Evolutionary conservation across 2,329 filamentous ascomycete species (phyloP).

Genomic region (Penicillium sumatraense): DNA sequence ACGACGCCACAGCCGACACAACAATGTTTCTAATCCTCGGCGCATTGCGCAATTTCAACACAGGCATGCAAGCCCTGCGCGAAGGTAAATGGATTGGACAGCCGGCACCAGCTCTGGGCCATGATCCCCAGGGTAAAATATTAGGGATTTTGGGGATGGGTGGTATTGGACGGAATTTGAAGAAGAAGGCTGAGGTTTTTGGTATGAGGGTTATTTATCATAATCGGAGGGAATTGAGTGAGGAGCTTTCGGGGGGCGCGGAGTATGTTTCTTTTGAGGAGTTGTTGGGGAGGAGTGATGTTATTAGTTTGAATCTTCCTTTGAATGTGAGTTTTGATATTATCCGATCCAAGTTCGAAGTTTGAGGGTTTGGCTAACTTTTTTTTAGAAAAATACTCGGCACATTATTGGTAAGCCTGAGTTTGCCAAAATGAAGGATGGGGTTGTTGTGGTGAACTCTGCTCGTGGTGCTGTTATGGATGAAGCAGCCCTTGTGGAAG

Average conservation of each 20-base stretch:
- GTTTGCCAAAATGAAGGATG: conserved; percentile 77
- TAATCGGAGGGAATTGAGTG: conserved; percentile 67
- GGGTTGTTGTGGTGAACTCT: conserved; percentile 79
- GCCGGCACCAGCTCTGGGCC: conserved; percentile 62
- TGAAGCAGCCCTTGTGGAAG: conserved; percentile 76
- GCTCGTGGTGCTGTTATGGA: conserved; percentile 82
- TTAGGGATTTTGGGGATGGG: conserved; percentile 86
- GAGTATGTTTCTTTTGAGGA: conserved; percentile 70
- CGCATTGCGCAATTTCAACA: conserved; percentile 74
- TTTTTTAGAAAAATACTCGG: conserved; percentile 64
- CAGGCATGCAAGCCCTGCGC: conserved; percentile 68
- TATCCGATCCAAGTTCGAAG: background rate
- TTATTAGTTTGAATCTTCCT: conserved; percentile 79
- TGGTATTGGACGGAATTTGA: conserved; percentile 78
- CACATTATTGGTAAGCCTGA: conserved; percentile 75
- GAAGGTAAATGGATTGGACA: conserved; percentile 69
- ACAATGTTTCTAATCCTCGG: conserved; percentile 82
- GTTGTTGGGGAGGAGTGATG: conserved; percentile 70
- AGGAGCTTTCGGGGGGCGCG: conserved; percentile 52
- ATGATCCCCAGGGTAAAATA: conserved; percentile 78
- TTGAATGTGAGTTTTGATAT: conserved; percentile 79
- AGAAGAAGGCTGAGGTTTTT: conserved; percentile 73
- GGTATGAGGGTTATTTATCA: conserved; percentile 77
- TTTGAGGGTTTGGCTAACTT: conserved; percentile 2
- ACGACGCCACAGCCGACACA: conserved; percentile 82